Evolutionary conservation across 2,329 filamentous ascomycete species (phyloP), one percentile per base, ranked within the genome.

Genomic region (Fusarium sp.): DNA sequence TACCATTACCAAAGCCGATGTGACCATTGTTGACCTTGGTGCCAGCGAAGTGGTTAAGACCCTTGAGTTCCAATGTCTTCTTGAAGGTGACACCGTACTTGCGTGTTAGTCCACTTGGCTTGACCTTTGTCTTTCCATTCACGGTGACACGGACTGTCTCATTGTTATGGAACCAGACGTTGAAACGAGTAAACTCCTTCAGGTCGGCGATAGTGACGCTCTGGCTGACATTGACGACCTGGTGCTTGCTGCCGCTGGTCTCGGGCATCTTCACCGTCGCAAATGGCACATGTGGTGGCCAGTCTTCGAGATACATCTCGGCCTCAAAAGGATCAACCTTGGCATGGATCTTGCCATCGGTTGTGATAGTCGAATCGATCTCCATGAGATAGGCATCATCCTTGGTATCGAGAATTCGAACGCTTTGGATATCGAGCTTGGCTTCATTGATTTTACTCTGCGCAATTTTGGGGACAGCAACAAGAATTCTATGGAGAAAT

Each of bases 391-490:
- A 84, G 41, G 77, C 79, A 45, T 81, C 72, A 53, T 78, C 68
- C 63, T 80, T 69, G 11, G 85, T 81, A 58, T 85, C 74, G 58
- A 81, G 80, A 66, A 88, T 80, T 15, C 78, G 72, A 73, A 89
- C 82, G 59, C 80, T 78, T 70, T 87, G 79, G 63, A 89, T 81
- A 14, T 79, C 78, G 46, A 89, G 81, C 55, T 80, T 74, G 65
- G 86, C 85, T 8, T 80, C 75, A 71, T 89, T 81, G 63, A 89
- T 76, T 76, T 85, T 87, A 54, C 78, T 61, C 76, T 89, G 87
- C 33, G 85, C 85, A 58, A 88, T 84, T 69, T 82, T 84, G 56
- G 86, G 85, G 29, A 89, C 79, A 37, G 77, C 83, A 45, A 88
- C 85, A 52, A 87, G 82, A 73, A 89, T 81, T 71, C 86, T 88